Base-by-base conservation (phyloP, 176 grass and related monocot species). In the Zea luxurians region DNA sequence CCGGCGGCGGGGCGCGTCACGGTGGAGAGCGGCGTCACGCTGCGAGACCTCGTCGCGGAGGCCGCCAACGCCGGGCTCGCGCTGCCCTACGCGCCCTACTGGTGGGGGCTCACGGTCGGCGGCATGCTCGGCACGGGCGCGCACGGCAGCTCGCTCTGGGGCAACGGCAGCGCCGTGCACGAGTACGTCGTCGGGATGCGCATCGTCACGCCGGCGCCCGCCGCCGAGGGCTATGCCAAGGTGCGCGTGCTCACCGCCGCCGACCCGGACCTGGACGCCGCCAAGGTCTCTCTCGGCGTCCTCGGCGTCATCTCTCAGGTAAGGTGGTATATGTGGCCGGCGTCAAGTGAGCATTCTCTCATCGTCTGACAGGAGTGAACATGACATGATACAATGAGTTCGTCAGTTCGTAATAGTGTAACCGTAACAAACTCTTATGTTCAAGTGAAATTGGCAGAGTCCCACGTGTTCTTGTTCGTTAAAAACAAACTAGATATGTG, bases 251-350 rank as follows among this genome's bases (percentile, higher is more conserved):
- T 97, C 44, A 59, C 37, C 37, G 37, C n/a, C 0, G 83, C 11
- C 0, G 47, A 97, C 27, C 93, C 86, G 3, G 88, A 93, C 16
- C 47, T 93, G 13, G 80, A 93, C 45, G 90, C 93, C 5, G 85
- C 78, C 5, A 97, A 97, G 86, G 93, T 97, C 34, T 97, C 93
- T 1, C 90, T 97, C 10, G 93, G 93, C 66, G 88, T 97, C 6
- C 86, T 97, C 13, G 93, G 93, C 1, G 80, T 87, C 60, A 85
- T 93, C 70, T 97, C 90, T 71, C 88, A 93, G 93, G 93, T 97
- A 50, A 50, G 4, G 4, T 6, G 4, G 4, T 13, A 4, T 50
- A 50, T 15, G 48, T 50, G 0, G 13, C 0, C 47, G 27, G 27
- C 27, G 27, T 27, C 27, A 27, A 27, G 27, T 27, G 27, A 27